These are phyloP conservation scores for Colletotrichum sp. DNA, from an alignment of 2,329 filamentous ascomycete genomes.

Conservation along the genomic window DNA sequence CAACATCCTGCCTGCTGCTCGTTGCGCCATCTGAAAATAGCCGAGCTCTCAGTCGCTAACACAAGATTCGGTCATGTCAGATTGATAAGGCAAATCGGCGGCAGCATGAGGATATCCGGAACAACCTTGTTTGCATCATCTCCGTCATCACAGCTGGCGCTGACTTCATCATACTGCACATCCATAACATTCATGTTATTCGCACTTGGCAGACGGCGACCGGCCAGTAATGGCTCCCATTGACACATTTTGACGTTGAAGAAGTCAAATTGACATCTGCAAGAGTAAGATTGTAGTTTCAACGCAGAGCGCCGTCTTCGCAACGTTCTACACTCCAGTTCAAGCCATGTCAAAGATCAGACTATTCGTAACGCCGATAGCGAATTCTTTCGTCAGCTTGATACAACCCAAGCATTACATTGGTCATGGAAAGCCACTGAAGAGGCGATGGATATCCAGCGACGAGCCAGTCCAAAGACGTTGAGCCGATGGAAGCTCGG, in stretches of 20 bases:
- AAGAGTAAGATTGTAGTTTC: background rate
- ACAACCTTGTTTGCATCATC: background rate
- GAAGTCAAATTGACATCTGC: background rate
- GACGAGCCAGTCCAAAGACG: background rate
- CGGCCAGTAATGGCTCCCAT: background rate
- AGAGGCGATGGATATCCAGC: background rate
- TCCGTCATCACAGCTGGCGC: background rate
- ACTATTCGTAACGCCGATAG: background rate
- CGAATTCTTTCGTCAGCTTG: background rate
- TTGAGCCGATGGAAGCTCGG: background rate
- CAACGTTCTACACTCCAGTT: background rate
- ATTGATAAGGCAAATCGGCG: background rate
- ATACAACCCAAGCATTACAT: background rate
- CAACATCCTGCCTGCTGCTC: background rate
- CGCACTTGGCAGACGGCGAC: background rate
- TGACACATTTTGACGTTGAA: background rate
- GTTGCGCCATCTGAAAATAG: background rate
- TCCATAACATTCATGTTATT: background rate
- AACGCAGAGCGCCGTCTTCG: background rate
- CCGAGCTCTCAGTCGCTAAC: background rate
- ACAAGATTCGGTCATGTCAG: background rate
- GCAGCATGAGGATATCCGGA: background rate
- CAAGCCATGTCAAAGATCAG: background rate
- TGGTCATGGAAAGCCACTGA: background rate
- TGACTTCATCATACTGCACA: background rate